Evolutionary conservation across 73 alveolate species (phyloP).

Genomic region (Paramecium caudatum): DNA sequence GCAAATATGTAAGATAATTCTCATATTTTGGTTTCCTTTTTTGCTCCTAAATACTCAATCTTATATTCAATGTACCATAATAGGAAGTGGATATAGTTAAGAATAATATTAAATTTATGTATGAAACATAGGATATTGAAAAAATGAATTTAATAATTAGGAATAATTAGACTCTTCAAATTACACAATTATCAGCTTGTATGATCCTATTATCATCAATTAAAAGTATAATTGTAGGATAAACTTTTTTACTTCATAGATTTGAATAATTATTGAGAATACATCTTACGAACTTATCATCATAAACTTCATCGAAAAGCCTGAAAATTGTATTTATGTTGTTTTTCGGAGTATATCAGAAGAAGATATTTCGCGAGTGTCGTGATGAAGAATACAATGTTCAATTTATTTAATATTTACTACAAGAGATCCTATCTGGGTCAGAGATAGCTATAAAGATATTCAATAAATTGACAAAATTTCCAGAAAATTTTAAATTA

Average conservation of each 20-base stretch:
- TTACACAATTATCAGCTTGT: neutral
- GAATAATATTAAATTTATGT: neutral
- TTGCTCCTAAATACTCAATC: neutral
- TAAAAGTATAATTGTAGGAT: neutral
- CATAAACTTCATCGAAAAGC: neutral
- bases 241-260: neutral
- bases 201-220: neutral
- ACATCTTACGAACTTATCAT: neutral
- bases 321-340: conserved; percentile 15
- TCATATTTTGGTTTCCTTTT: neutral
- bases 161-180: neutral
- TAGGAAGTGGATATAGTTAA: neutral
- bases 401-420: neutral
- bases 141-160: neutral
- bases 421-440: neutral
- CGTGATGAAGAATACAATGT: neutral
- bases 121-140: conserved; percentile 8
- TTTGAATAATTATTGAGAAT: neutral
- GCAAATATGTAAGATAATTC: neutral
- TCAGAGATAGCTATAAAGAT: neutral
- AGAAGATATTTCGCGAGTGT: neutral
- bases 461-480: neutral
- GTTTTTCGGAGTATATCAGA: neutral
- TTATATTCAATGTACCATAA: neutral
- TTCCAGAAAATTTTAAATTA: neutral